phyloP scores from a whole-genome alignment of 2,329 filamentous ascomycete genomes.

The Neurospora sp. region DNA sequence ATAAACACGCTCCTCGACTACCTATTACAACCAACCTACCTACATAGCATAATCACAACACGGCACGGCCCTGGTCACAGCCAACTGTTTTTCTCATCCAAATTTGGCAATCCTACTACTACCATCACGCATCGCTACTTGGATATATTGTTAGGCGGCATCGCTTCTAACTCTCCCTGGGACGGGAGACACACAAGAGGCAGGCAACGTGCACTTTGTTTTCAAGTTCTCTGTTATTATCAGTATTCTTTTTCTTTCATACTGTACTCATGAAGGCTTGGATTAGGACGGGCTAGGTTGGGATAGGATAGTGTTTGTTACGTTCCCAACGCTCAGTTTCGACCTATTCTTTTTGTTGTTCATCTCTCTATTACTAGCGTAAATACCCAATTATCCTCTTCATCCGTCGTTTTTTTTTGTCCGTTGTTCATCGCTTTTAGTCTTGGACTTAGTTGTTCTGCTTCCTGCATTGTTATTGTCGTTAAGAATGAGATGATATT shows the following conservation, averaged over 20 bases:
- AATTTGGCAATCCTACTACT: background rate
- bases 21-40: background rate
- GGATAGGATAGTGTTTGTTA: background rate
- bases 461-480: background rate
- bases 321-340: background rate
- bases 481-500: background rate
- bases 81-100: background rate
- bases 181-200: background rate
- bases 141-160: background rate
- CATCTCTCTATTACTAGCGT: background rate
- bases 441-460: background rate
- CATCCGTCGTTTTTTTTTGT: background rate
- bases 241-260: background rate
- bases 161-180: background rate
- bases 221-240: background rate
- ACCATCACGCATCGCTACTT: background rate
- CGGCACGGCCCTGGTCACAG: background rate
- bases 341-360: background rate
- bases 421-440: background rate
- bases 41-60: background rate
- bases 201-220: background rate
- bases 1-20: background rate
- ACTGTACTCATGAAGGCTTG: background rate
- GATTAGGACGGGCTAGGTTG: background rate
- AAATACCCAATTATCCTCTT: background rate